Evolutionary conservation across 441 rosid genomes (phyloP), one percentile per base, ranked within the genome.

Genomic region (Populus hybrid): DNA sequence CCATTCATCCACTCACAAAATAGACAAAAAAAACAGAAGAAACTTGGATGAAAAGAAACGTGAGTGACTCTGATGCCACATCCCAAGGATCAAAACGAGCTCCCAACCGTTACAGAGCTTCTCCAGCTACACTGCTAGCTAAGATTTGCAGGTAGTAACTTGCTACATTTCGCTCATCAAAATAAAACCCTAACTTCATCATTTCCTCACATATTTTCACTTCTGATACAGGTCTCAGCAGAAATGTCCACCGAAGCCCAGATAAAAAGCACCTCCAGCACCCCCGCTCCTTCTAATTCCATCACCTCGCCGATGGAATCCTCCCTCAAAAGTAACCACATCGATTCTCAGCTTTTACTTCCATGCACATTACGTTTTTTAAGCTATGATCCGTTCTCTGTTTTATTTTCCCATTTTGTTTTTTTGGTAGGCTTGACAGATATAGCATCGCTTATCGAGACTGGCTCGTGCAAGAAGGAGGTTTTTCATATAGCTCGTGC

Each of bases 401-500:
- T 16, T 50, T 50, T 46, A 1, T 46, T 46, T 46, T 46, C 57
- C 57, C 57, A 46, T 46, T 46, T 46, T 46, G 57, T 63, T 35
- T n/a, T 32, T 74, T 71, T 72, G 28, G 76, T 74, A 88, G 92
- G 84, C 86, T 89, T 91, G 92, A 91, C 87, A 87, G 95, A 88
- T 85, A 89, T 89, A 73, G 91, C 89, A 9, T 82, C 87, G 21
- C 81, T 91, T 81, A 88, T 91, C 63, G 92, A 91, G 84, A 87
- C 89, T 0, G 93, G 90, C 6, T 88, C 90, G 1, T 87, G 84
- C 75, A 86, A 85, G 23, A 80, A 89, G 65, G 93, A 91, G 84
- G 89, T 89, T 65, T 83, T 92, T 42, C 83, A 91, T 61, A 87
- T 91, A 57, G 76, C 86, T 68, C 90, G 93, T 1, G 95, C 93